These are phyloP conservation scores for Penicillium sp. DNA, from an alignment of 2,329 filamentous ascomycete species.

Conservation along the genomic window DNA sequence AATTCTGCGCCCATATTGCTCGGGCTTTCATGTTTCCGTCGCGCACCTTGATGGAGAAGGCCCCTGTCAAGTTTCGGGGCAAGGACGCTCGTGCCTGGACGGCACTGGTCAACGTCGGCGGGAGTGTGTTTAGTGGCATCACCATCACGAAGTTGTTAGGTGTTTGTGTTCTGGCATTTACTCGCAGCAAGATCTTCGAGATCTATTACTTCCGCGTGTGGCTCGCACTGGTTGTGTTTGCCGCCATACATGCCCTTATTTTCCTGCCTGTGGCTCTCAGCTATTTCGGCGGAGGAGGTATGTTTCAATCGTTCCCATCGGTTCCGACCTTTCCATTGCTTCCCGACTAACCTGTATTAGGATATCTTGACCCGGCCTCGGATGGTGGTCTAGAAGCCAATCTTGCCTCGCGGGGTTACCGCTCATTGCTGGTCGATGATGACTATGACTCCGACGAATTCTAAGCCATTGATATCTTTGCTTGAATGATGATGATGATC, in stretches of 20 bases:
- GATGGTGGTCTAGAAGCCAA: conserved; percentile 90
- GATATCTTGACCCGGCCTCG: conserved; percentile 82
- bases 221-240: conserved; percentile 87
- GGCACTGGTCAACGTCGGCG: conserved; percentile 89
- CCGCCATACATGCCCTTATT: conserved; percentile 81
- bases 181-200: conserved; percentile 96
- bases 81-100: conserved; percentile 87
- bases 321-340: not conserved
- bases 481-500: not conserved
- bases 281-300: conserved; percentile 75
- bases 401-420: conserved; percentile 73
- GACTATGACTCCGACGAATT: conserved; percentile 70
- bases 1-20: conserved; percentile 96
- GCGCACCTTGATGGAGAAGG: conserved; percentile 74
- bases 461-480: conserved; percentile 17
- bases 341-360: conserved; percentile 35
- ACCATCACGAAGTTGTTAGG: conserved; percentile 93
- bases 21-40: conserved; percentile 94
- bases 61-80: conserved; percentile 73
- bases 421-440: conserved; percentile 73
- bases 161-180: conserved; percentile 89
- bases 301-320: conserved; percentile 22
- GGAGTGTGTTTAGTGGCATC: conserved; percentile 92
- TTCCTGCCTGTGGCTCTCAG: conserved; percentile 89
- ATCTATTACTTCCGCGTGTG: conserved; percentile 99